phyloP scores from a whole-genome alignment of 176 grass and related monocot genomes.

The Triticum urartu region DNA sequence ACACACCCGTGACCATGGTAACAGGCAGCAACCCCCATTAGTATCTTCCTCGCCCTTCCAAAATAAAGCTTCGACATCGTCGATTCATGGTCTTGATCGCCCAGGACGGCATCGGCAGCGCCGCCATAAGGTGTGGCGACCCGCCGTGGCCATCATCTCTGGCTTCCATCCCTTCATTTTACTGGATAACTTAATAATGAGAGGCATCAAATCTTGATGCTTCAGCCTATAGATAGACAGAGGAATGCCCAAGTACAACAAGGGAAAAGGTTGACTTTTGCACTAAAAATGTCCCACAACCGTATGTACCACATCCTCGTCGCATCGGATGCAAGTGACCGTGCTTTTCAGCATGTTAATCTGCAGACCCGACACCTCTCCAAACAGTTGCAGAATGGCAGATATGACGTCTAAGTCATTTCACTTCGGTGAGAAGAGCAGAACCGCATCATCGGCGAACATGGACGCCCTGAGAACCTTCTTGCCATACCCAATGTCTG shows the following conservation, averaged over 20 bases:
- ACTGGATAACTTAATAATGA: not conserved
- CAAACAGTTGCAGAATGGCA: not conserved
- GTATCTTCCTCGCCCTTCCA: not conserved
- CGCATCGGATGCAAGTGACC: not conserved
- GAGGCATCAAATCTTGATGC: not conserved
- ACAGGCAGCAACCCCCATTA: not conserved
- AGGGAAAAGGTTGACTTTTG: not conserved
- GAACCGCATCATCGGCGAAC: too few species aligned
- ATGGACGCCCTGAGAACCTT: too few species aligned
- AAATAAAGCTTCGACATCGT: not conserved
- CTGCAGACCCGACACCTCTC: not conserved
- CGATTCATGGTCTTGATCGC: not conserved
- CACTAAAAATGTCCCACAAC: not conserved
- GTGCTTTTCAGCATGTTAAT: not conserved
- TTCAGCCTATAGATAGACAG: accelerated
- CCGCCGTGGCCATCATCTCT: not conserved
- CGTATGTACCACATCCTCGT: accelerated
- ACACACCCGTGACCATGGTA: not conserved
- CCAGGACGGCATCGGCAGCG: not conserved
- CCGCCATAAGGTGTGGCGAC: not conserved
- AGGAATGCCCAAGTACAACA: not conserved
- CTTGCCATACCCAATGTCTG: too few species aligned
- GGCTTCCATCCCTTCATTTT: not conserved
- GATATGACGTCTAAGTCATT: not conserved
- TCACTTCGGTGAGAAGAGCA: too few species aligned